These are phyloP conservation scores for Zostera marina DNA, from an alignment of 116 monocot genomes.

Conservation along the genomic window DNA sequence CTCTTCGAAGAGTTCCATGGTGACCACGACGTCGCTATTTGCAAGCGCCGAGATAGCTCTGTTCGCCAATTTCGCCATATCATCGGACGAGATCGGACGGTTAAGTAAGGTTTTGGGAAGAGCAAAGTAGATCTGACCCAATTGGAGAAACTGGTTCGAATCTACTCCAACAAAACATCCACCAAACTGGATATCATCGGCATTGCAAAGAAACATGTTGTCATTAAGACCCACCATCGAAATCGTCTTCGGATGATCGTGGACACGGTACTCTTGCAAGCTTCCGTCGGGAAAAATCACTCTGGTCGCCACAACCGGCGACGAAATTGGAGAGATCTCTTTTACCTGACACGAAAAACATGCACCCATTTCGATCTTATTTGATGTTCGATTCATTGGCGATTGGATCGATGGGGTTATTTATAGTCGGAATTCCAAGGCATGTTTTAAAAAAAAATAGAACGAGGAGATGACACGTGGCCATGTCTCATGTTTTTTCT, in stretches of 20 bases:
- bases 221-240: neutral
- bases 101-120: constrained; percentile 14
- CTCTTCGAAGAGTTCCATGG: neutral
- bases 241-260: neutral
- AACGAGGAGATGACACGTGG: too few relatives aligned
- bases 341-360: too few relatives aligned
- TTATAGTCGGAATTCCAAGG: too few relatives aligned
- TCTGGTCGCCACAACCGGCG: neutral
- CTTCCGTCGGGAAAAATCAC: neutral
- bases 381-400: too few relatives aligned
- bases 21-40: constrained; percentile 3
- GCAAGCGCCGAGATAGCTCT: constrained; percentile 21
- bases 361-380: too few relatives aligned
- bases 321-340: too few relatives aligned
- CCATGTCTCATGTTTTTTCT: too few relatives aligned
- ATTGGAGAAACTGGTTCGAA: constrained; percentile 6
- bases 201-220: neutral
- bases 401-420: too few relatives aligned
- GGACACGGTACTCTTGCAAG: neutral
- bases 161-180: constrained; percentile 10
- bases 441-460: too few relatives aligned
- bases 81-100: constrained; percentile 4
- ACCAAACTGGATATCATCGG: constrained; percentile 1
- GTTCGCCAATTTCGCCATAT: constrained; percentile 28
- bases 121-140: constrained; percentile 27